phyloP scores from a whole-genome alignment of 768 basidiomycete genomes.

The Russula olivacea region DNA sequence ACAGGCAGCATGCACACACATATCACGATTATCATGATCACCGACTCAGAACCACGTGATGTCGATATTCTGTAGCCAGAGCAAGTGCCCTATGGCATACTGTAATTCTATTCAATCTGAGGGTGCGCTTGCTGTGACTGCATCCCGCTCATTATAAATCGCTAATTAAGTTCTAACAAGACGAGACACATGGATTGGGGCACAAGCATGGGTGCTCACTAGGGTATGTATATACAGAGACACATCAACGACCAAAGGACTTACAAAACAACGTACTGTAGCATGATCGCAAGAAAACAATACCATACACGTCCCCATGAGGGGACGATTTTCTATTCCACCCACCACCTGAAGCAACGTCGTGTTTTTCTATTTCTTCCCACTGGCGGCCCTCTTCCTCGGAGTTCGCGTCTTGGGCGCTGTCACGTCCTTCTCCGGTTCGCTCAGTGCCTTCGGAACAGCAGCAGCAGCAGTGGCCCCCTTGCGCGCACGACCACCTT shows the following conservation, averaged over 20 bases:
- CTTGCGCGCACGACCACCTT: constrained; percentile 16
- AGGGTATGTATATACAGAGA: neutral
- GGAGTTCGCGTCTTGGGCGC: constrained; percentile 24
- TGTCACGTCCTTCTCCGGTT: constrained; percentile 24
- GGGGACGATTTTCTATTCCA: neutral
- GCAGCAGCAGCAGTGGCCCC: constrained; percentile 6
- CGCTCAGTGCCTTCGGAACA: constrained; percentile 18
- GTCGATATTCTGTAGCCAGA: too few relatives aligned
- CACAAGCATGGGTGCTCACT: neutral
- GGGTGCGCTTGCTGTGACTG: too few relatives aligned
- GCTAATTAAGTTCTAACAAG: too few relatives aligned
- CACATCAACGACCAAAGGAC: neutral
- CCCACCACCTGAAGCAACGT: neutral
- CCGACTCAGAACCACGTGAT: too few relatives aligned
- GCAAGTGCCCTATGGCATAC: too few relatives aligned
- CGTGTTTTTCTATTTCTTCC: constrained; percentile 9
- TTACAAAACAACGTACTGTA: neutral
- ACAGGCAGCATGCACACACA: too few relatives aligned
- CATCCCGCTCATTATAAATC: too few relatives aligned
- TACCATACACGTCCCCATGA: neutral
- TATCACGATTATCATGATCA: too few relatives aligned
- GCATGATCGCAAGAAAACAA: neutral
- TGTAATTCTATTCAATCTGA: neutral
- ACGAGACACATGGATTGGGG: neutral
- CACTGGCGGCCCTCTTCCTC: constrained; percentile 20